Conservation (phyloP, 352 stramenopile species). For the Globisporangium heterothallicum region DNA sequence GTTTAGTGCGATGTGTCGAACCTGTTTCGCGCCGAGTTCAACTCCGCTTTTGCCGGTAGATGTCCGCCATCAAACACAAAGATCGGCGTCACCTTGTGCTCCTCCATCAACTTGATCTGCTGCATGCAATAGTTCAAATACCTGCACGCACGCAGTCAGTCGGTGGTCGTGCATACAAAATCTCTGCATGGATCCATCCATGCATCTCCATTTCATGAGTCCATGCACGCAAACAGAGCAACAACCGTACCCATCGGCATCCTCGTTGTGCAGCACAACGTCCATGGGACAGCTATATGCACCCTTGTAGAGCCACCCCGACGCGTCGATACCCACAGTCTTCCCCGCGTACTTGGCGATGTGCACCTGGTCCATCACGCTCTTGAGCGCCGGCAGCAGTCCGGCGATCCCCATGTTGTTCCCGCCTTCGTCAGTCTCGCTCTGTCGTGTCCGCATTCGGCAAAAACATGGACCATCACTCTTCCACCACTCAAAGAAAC, state of each 20-base stretch:
- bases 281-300: conserved; percentile 85
- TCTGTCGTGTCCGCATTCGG: conserved; percentile 1
- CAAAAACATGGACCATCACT: conserved; percentile 14
- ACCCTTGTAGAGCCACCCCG: conserved; percentile 88
- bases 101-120: conserved; percentile 83
- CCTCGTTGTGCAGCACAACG: conserved; percentile 49
- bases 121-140: conserved; percentile 88
- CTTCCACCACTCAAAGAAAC: not conserved
- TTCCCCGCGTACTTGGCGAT: conserved; percentile 74
- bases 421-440: not conserved
- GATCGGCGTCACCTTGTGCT: conserved; percentile 79
- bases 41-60: conserved; percentile 81
- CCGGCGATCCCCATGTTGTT: conserved; percentile 60
- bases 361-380: conserved; percentile 67
- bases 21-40: conserved; percentile 47
- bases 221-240: too few species aligned
- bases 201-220: too few species aligned
- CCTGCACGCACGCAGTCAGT: conserved; percentile 13
- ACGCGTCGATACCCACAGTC: conserved; percentile 64
- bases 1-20: conserved; percentile 12
- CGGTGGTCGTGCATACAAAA: too few species aligned
- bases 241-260: conserved; percentile 43
- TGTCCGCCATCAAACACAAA: conserved; percentile 93
- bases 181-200: too few species aligned
- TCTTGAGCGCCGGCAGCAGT: conserved; percentile 60